A percentile compares a stretch with the other conserved stretches of the same genome.
Evolutionary conservation across 805 yeast species (phyloP).

Genomic region (Ogataea haglerorum): DNA sequence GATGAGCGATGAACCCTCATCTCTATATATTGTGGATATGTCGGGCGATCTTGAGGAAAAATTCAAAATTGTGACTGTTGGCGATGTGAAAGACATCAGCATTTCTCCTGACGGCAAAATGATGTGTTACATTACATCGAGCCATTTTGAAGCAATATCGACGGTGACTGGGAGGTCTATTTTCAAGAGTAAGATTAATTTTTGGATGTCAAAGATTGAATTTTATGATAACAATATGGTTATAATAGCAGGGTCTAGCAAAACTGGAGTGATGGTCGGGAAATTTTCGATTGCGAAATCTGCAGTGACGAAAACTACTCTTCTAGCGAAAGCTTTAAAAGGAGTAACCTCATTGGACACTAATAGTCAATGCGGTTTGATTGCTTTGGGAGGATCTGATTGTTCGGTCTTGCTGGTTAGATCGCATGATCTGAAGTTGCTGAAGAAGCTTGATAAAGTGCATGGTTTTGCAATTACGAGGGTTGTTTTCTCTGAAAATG

Average conservation of each 20-base stretch:
- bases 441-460: constrained; percentile 53
- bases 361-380: constrained; percentile 34
- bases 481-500: constrained; percentile 65
- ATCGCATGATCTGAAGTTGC: constrained; percentile 46
- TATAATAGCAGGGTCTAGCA: constrained; percentile 43
- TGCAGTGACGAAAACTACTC: constrained; percentile 39
- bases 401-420: constrained; percentile 59
- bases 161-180: constrained; percentile 44
- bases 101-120: constrained; percentile 66
- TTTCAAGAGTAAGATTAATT: constrained; percentile 26
- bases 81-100: constrained; percentile 61
- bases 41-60: constrained; percentile 47
- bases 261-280: constrained; percentile 42
- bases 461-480: constrained; percentile 79
- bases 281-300: constrained; percentile 43
- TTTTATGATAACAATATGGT: constrained; percentile 34
- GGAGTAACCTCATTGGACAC: constrained; percentile 56
- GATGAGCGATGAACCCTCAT: constrained; percentile 63
- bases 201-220: constrained; percentile 30
- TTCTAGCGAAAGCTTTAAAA: constrained; percentile 46
- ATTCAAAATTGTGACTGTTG: constrained; percentile 49
- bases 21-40: constrained; percentile 58
- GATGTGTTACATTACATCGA: constrained; percentile 59
- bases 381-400: constrained; percentile 63
- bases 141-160: constrained; percentile 49